Base-by-base conservation (phyloP, 2,329 filamentous ascomycete species). In the Phyllosticta citriasiana region DNA sequence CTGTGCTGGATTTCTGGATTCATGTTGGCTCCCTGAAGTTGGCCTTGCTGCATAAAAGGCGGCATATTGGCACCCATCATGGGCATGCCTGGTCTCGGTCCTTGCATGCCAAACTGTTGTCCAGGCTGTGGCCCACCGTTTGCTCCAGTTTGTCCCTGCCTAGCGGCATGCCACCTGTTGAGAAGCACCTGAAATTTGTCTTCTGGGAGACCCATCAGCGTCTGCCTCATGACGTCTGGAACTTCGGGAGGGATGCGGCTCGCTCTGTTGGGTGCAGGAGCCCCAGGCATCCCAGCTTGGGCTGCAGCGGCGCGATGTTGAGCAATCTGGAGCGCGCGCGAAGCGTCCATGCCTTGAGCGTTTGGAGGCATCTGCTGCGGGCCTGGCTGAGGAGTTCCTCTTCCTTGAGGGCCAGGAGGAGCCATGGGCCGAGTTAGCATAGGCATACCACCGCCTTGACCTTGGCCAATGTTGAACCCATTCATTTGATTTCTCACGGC, bases 391-490 rank as follows among this genome's bases (percentile, higher is more conserved):
- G 72, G 70, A 9, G 72, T 72, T 7, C 66, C 65, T n/a, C 67
- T 67, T 33, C 67, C 70, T 55, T 71, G 68, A 62, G 79, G 78
- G 2, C 75, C 76, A 10, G 77, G 77, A 55, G 77, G 75, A 47
- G 68, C 71, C 71, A 81, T 77, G 1, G 78, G 76, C 19, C 76
- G 72, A 33, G 76, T 81, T 24, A 81, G 71, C 72, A 78, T 78
- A 1, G 76, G 73, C 78, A 80, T 80, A 35, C 77, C 77, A 60
- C 74, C 56, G 25, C 57, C 78, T 65, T 76, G 70, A 55, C 73
- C 69, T 64, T 74, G 67, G 54, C 74, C 69, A 12, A 75, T 69
- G 61, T 77, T 78, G 35, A 80, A 69, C 10, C 77, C 72, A 62
- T 78, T 76, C 67, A 77, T 66, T n/a, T 81, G 73, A 63, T 76